Percentiles rank a stretch among this genome's conserved stretches.
These are phyloP conservation scores for Pichia sp. DNA, from an alignment of 1,139 yeast species.

Conservation along the genomic window DNA sequence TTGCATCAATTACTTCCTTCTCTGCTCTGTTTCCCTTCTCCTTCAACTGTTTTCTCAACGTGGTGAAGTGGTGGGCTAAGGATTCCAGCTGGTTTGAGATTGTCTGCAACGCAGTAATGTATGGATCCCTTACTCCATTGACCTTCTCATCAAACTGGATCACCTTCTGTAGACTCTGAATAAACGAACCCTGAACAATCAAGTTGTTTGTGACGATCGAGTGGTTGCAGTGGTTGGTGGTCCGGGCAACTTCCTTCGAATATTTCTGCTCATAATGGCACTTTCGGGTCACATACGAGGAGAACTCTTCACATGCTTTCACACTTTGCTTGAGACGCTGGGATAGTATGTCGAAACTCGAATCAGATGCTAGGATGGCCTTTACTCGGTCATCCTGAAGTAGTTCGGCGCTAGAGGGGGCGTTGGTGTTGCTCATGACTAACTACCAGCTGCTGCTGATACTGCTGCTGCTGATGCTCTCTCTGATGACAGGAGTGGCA, in stretches of 20 bases:
- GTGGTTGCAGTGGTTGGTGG: conserved; percentile 48
- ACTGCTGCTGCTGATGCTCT: neutral
- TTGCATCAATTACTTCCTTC: conserved; percentile 78
- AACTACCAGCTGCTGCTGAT: neutral
- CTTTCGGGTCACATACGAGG: conserved; percentile 72
- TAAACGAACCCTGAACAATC: conserved; percentile 66
- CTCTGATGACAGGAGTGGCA: no score
- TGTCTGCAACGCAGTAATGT: conserved; percentile 70
- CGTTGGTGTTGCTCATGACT: conserved; percentile 1
- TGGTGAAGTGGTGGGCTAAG: conserved; percentile 61
- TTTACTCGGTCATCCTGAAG: conserved; percentile 46
- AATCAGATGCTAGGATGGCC: conserved; percentile 52
- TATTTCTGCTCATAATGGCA: conserved; percentile 79
- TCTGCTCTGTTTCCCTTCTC: conserved; percentile 81
- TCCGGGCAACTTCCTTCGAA: conserved; percentile 65
- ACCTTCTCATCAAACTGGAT: conserved; percentile 75
- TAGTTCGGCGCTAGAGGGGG: conserved; percentile 28
- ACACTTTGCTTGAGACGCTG: conserved; percentile 74
- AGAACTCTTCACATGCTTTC: conserved; percentile 78
- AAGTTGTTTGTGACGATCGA: conserved; percentile 37
- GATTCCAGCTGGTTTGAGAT: conserved; percentile 87
- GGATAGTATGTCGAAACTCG: conserved; percentile 61
- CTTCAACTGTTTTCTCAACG: conserved; percentile 69
- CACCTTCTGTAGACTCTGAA: conserved; percentile 59
- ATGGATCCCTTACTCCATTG: conserved; percentile 63